These are phyloP conservation scores for Fraxinus velutina DNA, from an alignment of 305 asterid species.

Conservation along the genomic window DNA sequence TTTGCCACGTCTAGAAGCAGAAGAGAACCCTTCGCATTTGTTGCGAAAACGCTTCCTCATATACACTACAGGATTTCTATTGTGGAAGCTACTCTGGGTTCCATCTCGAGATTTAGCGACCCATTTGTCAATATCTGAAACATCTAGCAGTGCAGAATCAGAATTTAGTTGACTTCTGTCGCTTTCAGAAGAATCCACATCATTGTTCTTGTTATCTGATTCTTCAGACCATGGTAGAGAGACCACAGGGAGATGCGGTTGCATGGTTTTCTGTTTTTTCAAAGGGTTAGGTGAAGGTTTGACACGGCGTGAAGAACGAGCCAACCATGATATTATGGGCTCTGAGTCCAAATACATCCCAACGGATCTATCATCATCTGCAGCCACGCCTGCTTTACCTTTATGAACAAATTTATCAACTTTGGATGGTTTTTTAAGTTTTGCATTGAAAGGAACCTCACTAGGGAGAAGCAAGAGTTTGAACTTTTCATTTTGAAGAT, in stretches of 20 bases:
- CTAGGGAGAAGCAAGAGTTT: slow-evolving; percentile 83
- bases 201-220: slow-evolving; percentile 38
- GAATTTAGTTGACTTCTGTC: slow-evolving; percentile 26
- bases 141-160: slow-evolving; percentile 29
- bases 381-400: slow-evolving; percentile 36
- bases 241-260: slow-evolving; percentile 33
- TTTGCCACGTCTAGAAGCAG: slow-evolving; percentile 38
- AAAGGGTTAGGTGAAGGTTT: slow-evolving; percentile 54
- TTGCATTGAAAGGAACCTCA: slow-evolving; percentile 72
- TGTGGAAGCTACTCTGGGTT: slow-evolving; percentile 38
- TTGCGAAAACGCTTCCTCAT: slow-evolving; percentile 58
- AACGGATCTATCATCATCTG: slow-evolving; percentile 41
- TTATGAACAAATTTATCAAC: slow-evolving; percentile 29
- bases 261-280: slow-evolving; percentile 50
- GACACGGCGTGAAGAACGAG: slow-evolving; percentile 69
- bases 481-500: slow-evolving; percentile 79
- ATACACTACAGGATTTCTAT: slow-evolving; percentile 51
- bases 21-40: slow-evolving; percentile 31
- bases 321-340: slow-evolving; percentile 89
- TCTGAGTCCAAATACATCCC: slow-evolving; percentile 68
- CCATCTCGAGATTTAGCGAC: slow-evolving; percentile 36
- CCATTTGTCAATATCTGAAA: slow-evolving; percentile 30
- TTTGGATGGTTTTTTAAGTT: slow-evolving; percentile 35
- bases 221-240: slow-evolving; percentile 41
- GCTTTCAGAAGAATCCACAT: slow-evolving; percentile 32